Percentiles rank a stretch among this genome's conserved stretches.
Conservation (phyloP, 768 basidiomycete species). For the Termitomyces heimii region DNA sequence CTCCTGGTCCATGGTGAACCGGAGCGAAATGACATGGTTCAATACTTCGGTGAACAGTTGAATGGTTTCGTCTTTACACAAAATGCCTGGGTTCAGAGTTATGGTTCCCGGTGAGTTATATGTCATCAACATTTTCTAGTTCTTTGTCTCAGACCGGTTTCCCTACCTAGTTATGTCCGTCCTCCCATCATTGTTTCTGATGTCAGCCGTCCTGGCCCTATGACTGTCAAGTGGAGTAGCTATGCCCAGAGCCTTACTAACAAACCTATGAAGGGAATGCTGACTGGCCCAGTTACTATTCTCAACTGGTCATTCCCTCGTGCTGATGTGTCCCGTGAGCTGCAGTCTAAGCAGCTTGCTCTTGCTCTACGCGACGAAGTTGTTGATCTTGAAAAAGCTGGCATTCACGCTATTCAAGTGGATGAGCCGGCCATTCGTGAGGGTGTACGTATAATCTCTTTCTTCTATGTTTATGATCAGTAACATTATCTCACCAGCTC, state of each 20-base stretch:
- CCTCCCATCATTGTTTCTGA: slow-evolving; percentile 98
- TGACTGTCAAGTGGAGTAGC: slow-evolving; percentile 95
- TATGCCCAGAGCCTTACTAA: slow-evolving; percentile 94
- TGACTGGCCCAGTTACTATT: slow-evolving; percentile 97
- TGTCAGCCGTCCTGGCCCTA: slow-evolving; percentile 85
- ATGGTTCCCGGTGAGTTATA: slow-evolving; percentile 83
- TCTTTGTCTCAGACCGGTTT: slow-evolving; percentile 1
- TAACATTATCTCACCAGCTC: slow-evolving; percentile 38
- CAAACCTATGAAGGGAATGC: slow-evolving; percentile 99
- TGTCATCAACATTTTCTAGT: background rate
- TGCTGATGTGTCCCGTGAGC: slow-evolving; percentile 91
- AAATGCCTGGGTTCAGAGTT: slow-evolving; percentile 99
- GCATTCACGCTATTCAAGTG: slow-evolving; percentile 97
- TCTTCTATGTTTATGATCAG: background rate
- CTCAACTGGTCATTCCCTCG: slow-evolving; percentile 99
- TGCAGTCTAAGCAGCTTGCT: slow-evolving; percentile 97
- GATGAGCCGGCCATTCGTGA: slow-evolving; percentile 99
- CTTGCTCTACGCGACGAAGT: slow-evolving; percentile 98
- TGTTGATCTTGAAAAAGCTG: slow-evolving; percentile 92
- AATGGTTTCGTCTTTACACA: slow-evolving; percentile 97
- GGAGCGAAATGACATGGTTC: slow-evolving; percentile 99
- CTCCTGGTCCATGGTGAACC: slow-evolving; percentile 98
- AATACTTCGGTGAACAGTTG: slow-evolving; percentile 98
- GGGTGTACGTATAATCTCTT: slow-evolving; percentile 53
- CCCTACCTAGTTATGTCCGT: slow-evolving; percentile 72